phyloP scores from a whole-genome alignment of 2,329 filamentous ascomycete genomes.

The Exophiala aquamarina region DNA sequence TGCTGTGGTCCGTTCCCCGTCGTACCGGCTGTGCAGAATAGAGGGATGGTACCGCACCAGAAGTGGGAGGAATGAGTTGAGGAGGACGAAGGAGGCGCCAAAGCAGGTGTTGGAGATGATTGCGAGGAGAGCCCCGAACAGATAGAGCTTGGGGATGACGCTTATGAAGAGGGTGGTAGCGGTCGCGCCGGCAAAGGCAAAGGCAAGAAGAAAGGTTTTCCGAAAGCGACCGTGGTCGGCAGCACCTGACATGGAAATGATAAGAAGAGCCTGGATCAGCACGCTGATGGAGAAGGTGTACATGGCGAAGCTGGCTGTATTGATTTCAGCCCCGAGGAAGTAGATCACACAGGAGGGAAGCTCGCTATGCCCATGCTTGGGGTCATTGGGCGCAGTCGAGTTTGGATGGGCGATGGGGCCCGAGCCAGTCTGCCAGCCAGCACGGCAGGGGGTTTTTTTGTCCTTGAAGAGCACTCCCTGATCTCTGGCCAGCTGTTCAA shows the following conservation, averaged over 20 bases:
- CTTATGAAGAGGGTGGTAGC: conserved; percentile 88
- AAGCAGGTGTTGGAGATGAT: conserved; percentile 93
- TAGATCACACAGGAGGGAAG: conserved; percentile 67
- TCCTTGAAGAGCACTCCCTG: conserved; percentile 85
- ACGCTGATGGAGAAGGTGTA: conserved; percentile 96
- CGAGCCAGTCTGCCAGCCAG: conserved; percentile 47
- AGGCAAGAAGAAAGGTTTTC: conserved; percentile 82
- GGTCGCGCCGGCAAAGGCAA: conserved; percentile 77
- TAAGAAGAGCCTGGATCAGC: conserved; percentile 80
- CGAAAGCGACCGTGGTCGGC: conserved; percentile 92
- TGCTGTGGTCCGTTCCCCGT: conserved; percentile 2
- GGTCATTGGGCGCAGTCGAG: conserved; percentile 23
- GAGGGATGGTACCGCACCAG: conserved; percentile 81
- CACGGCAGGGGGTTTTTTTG: conserved; percentile 70
- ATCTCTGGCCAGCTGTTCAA: conserved; percentile 90
- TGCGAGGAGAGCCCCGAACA: conserved; percentile 79
- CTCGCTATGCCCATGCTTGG: conserved; percentile 21
- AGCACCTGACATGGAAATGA: conserved; percentile 93
- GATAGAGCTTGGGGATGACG: conserved; percentile 70
- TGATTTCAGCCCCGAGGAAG: conserved; percentile 80
- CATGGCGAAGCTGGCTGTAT: conserved; percentile 96
- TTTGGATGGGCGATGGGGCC: conserved; percentile 33
- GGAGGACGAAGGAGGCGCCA: conserved; percentile 88
- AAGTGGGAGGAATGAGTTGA: conserved; percentile 92
- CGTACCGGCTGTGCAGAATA: conserved; percentile 29